A percentile compares a stretch with the other conserved stretches of the same genome.
These are phyloP conservation scores for Parasarocladium wereldwijsianum DNA, from an alignment of 2,329 filamentous ascomycete species.

Conservation along the genomic window DNA sequence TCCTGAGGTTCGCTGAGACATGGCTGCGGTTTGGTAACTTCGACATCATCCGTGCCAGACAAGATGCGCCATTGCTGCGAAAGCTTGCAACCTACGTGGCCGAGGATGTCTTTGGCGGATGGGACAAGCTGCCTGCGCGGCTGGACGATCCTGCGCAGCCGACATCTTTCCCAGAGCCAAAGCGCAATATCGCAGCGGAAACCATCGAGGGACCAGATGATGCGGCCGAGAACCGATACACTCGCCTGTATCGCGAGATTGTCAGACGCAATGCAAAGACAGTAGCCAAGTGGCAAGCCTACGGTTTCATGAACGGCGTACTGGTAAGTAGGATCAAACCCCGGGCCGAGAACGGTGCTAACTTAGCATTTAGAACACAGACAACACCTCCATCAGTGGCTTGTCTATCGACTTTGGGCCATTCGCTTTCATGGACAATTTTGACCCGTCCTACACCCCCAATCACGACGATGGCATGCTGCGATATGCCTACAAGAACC, in stretches of 20 bases:
- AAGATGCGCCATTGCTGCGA: slow-evolving; percentile 61
- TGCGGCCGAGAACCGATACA: slow-evolving; percentile 70
- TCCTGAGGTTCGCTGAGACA: slow-evolving; percentile 76
- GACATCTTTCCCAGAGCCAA: slow-evolving; percentile 23
- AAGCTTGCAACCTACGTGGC: slow-evolving; percentile 69
- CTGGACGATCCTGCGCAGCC: slow-evolving; percentile 36
- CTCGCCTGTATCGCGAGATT: slow-evolving; percentile 76
- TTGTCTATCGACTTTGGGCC: slow-evolving; percentile 90
- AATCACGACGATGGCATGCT: slow-evolving; percentile 89
- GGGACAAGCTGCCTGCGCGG: slow-evolving; percentile 63
- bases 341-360: neutral
- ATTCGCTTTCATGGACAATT: slow-evolving; percentile 95
- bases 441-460: slow-evolving; percentile 86
- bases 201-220: slow-evolving; percentile 52
- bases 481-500: slow-evolving; percentile 84
- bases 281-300: slow-evolving; percentile 90
- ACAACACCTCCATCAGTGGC: slow-evolving; percentile 86
- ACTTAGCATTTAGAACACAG: slow-evolving; percentile 50
- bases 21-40: slow-evolving; percentile 96
- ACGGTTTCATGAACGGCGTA: slow-evolving; percentile 98
- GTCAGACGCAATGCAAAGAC: slow-evolving; percentile 72
- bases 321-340: slow-evolving; percentile 25
- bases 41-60: slow-evolving; percentile 72
- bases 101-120: slow-evolving; percentile 76
- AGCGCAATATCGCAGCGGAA: slow-evolving; percentile 37